Evolutionary conservation across 306 rosid species (phyloP), one percentile per base, ranked within the genome.

Genomic region (Luffa acutangula): DNA sequence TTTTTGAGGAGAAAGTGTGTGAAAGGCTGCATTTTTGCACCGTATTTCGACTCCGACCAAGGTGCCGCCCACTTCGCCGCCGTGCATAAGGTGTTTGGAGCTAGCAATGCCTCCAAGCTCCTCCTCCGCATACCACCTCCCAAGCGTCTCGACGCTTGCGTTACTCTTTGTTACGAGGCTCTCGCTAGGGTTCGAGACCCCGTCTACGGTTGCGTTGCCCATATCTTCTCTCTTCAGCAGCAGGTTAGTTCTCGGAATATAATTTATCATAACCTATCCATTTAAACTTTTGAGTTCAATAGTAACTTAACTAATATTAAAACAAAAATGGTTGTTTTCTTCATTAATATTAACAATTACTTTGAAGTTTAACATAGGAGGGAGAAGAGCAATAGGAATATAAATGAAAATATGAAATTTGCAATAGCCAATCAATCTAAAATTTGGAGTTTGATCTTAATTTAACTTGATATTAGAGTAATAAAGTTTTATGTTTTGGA

Each of bases 1-100:
- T 92, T 89, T 76, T 86, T 94, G 8, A 77, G 98, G 65, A 64
- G 97, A 17, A 94, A 92, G 83, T 94, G 98, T 83, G 89, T 92
- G 45, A 90, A 82, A 79, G 93, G 96, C 0, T 94, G 98, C 86
- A 85, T 94, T 25, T 94, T 94, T 81, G 93, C 98, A 31, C 97
- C 98, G 1, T 94, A 92, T 64, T 94, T 94, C 83, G 92, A 92
- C 86, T 85, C 97, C 0, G 97, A 89, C 2, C 92, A 88, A 86
- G 98, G 98, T 9, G 81, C 98, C 0, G 88, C 90, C 33, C 92
- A 94, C 77, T 94, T 94, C 76, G 98, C 98, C 0, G 98, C 98
- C 1, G 96, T 94, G 25, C 98, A 94, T 54, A 94, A 89, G 84
- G 96, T 94, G 74, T 94, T 92, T 71, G 98, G 98, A n/a, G 98